phyloP scores from a whole-genome alignment of 2,329 filamentous ascomycete species.

The Pseudogymnoascus pannorum region DNA sequence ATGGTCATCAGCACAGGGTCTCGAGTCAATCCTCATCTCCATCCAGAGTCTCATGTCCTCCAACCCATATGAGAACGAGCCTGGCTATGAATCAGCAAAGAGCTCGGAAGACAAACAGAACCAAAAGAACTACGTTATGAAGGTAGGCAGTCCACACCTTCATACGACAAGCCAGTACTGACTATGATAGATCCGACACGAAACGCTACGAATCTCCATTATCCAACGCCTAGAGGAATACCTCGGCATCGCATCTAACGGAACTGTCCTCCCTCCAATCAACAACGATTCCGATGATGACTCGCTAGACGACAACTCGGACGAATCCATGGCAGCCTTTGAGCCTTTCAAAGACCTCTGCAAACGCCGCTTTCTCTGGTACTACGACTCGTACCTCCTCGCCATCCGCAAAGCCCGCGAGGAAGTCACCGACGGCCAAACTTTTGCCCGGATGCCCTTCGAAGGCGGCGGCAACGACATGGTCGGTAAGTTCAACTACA shows the following conservation, averaged over 20 bases:
- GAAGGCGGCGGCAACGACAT: constrained; percentile 71
- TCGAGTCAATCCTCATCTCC: constrained; percentile 89
- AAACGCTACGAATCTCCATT: constrained; percentile 78
- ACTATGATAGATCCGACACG: constrained; percentile 70
- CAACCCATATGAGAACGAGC: constrained; percentile 95
- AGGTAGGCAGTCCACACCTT: constrained; percentile 43
- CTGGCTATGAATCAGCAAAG: constrained; percentile 76
- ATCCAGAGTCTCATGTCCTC: constrained; percentile 93
- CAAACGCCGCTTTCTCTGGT: constrained; percentile 93
- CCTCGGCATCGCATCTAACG: constrained; percentile 51
- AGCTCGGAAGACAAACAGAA: constrained; percentile 61
- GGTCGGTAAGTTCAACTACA: constrained; percentile 80
- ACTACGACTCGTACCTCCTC: constrained; percentile 78
- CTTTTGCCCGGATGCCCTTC: constrained; percentile 81
- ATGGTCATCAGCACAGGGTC: constrained; percentile 92
- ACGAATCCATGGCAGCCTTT: constrained; percentile 53
- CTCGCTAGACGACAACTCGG: constrained; percentile 28
- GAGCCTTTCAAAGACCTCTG: constrained; percentile 85
- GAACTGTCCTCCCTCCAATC: constrained; percentile 34
- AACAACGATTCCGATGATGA: constrained; percentile 28
- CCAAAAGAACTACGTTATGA: constrained; percentile 69
- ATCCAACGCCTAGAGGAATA: constrained; percentile 79
- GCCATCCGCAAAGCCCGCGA: constrained; percentile 59
- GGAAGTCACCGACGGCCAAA: constrained; percentile 54
- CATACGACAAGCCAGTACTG: neutral